Evolutionary conservation across 805 yeast species (phyloP), one percentile per base, ranked within the genome.

Genomic region (Candida saitoana): DNA sequence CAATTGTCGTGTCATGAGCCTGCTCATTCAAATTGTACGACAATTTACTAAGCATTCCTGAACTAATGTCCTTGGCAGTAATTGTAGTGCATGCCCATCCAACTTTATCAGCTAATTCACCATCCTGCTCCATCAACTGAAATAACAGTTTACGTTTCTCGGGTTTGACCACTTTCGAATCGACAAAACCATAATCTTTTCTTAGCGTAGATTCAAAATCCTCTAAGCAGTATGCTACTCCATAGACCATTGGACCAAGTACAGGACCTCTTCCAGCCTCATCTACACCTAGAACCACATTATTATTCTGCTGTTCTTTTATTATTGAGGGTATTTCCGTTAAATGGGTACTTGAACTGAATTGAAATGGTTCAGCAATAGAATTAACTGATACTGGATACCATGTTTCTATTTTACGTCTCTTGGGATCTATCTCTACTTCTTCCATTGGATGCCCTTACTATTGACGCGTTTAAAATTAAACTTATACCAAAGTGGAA

Each of bases 241-340:
- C 96, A 56, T 93, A 93, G 2, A 93, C 99, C 99, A 93, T 93
- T 0, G 98, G 95, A 0, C 99, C 99, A 32, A 95, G 55, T 0
- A 95, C 97, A 0, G 99, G 99, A 0, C 99, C 99, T 50, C 99
- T 74, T 1, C 99, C 99, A 0, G 99, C 99, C 59, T 93, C 99
- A 61, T 93, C 99, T 1, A 93, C 96, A 1, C 99, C 99, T 8
- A 93, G 62, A 6, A 82, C 72, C 1, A 82, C 74, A 0, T 74
- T 68, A 9, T 61, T 67, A 1, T 50, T 44, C 1, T 69, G 64
- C 32, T 65, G 47, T 9, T 54, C 55, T 9, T 41, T 25, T 15
- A 78, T 56, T 6, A 35, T 45, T 2, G 34, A 39, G 0, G 89
- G 89, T 2, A 82, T 62, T 0, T 61, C 65, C 0, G 86, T 71